Evolutionary conservation across 345 rosid species (phyloP).

Genomic region (Populus simonii): DNA sequence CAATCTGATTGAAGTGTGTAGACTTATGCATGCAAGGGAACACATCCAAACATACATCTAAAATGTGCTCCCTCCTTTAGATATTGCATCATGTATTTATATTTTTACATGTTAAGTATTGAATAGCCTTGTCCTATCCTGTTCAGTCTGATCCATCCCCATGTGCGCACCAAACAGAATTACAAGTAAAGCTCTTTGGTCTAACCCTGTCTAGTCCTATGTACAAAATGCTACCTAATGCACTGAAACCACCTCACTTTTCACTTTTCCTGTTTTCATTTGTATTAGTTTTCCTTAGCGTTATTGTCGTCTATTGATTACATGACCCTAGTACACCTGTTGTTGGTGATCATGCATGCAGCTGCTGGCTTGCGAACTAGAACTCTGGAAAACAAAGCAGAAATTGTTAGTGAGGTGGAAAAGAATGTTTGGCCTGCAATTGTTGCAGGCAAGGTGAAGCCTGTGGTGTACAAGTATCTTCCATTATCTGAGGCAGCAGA

Average conservation of each 20-base stretch:
- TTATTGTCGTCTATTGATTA: neutral
- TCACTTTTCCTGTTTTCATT: neutral
- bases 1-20: neutral
- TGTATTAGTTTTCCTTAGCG: neutral
- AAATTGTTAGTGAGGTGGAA: slow-evolving; percentile 66
- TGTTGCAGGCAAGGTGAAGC: slow-evolving; percentile 64
- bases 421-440: slow-evolving; percentile 87
- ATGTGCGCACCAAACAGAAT: neutral
- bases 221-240: neutral
- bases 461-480: slow-evolving; percentile 51
- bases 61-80: neutral
- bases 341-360: slow-evolving; percentile 23
- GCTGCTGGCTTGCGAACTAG: slow-evolving; percentile 80
- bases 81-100: neutral
- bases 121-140: neutral
- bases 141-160: neutral
- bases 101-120: neutral
- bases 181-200: neutral
- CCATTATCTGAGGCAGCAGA: slow-evolving; percentile 62
- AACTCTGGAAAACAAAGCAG: slow-evolving; percentile 64
- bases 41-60: neutral
- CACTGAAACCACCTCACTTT: neutral
- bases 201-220: neutral
- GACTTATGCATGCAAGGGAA: neutral
- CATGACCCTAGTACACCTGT: neutral